A percentile compares a stretch with the other conserved stretches of the same genome.
Evolutionary conservation across 345 rosid species (phyloP).

Genomic region (Rhodamnia argentea): DNA sequence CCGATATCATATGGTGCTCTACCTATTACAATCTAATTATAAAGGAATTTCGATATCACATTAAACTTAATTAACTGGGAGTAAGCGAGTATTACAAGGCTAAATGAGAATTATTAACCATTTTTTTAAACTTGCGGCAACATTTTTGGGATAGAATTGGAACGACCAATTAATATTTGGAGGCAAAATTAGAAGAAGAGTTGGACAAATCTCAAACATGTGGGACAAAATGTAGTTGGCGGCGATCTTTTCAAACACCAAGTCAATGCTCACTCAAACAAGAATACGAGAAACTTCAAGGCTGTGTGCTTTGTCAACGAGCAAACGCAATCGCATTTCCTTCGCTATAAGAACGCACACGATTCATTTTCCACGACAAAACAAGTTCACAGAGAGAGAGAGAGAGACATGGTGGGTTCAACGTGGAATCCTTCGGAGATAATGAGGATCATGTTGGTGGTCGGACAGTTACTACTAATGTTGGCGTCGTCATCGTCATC

Average conservation of each 20-base stretch:
- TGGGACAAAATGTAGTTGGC: too few relatives aligned
- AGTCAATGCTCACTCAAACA: too few relatives aligned
- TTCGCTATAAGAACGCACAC: too few relatives aligned
- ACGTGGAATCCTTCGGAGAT: background rate
- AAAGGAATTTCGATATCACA: accelerated
- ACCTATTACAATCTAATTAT: background rate
- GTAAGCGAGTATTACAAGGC: background rate
- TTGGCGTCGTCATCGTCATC: background rate
- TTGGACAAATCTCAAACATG: too few relatives aligned
- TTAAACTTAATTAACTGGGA: accelerated
- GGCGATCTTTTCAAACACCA: too few relatives aligned
- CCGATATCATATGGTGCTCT: accelerated
- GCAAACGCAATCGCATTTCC: too few relatives aligned
- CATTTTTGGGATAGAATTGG: background rate
- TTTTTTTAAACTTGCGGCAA: background rate
- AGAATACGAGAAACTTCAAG: too few relatives aligned
- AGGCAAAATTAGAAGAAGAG: background rate
- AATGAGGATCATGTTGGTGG: background rate
- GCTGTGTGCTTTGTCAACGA: too few relatives aligned
- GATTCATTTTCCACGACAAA: too few relatives aligned
- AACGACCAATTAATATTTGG: background rate
- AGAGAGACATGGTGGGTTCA: background rate
- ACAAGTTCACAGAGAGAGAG: background rate
- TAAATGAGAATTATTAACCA: background rate
- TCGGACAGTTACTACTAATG: background rate